Percentiles rank a stretch among this genome's conserved stretches.
Evolutionary conservation across 2,329 filamentous ascomycete species (phyloP).

Genomic region (Metarhizium album): DNA sequence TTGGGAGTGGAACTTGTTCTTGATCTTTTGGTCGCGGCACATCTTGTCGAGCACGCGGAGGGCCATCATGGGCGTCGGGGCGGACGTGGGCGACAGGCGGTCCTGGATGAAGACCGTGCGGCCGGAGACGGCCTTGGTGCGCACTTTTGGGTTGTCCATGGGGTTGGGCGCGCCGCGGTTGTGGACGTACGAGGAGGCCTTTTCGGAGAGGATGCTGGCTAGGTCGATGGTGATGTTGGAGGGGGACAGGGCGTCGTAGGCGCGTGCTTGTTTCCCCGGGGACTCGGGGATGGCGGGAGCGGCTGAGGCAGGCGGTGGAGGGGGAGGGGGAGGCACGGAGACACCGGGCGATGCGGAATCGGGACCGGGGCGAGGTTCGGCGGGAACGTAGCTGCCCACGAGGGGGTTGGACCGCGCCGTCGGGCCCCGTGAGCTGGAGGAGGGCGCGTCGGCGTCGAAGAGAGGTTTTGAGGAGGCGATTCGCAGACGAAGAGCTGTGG

Average conservation of each 20-base stretch:
- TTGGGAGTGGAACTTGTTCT: conserved; percentile 45
- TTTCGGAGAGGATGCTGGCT: conserved; percentile 23
- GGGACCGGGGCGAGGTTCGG: conserved; percentile 7
- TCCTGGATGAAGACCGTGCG: conserved; percentile 28
- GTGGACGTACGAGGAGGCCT: conserved; percentile 14
- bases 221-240: conserved; percentile 21
- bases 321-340: conserved; percentile 11
- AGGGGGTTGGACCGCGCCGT: conserved; percentile 19
- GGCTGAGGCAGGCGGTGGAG: conserved; percentile 11
- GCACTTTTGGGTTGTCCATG: conserved; percentile 18
- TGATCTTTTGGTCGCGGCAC: conserved; percentile 44
- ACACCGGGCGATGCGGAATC: conserved; percentile 6
- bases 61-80: conserved; percentile 31
- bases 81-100: conserved; percentile 16
- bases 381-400: conserved; percentile 16
- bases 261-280: conserved; percentile 5
- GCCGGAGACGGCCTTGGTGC: conserved; percentile 23
- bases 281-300: not conserved
- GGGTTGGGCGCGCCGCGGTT: conserved; percentile 14
- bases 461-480: conserved; percentile 7
- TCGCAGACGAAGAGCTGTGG: conserved; percentile 20
- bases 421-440: not conserved
- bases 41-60: conserved; percentile 31
- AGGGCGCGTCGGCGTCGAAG: conserved; percentile 1
- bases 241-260: conserved; percentile 11